A percentile compares a stretch with the other conserved stretches of the same genome.
Evolutionary conservation across 2,329 filamentous ascomycete genomes (phyloP).

Genomic region (Thelonectria discophora): DNA sequence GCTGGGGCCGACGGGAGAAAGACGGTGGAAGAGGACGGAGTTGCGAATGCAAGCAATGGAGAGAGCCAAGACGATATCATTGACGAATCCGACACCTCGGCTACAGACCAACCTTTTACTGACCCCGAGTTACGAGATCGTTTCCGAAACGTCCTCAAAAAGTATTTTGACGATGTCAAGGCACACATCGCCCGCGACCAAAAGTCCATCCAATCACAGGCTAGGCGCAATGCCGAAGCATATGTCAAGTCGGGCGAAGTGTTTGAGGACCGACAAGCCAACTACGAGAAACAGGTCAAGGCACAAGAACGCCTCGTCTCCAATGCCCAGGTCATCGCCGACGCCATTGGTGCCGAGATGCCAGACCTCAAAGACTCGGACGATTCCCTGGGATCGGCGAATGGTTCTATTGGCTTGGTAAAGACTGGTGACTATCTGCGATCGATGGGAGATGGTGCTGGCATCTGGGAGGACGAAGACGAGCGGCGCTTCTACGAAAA

Average conservation of each 20-base stretch:
- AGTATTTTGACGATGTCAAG: slow-evolving; percentile 95
- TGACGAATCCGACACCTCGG: slow-evolving; percentile 40
- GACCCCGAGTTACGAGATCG: slow-evolving; percentile 81
- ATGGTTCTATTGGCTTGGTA: slow-evolving; percentile 87
- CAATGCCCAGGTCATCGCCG: slow-evolving; percentile 91
- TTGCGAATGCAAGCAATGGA: slow-evolving; percentile 58
- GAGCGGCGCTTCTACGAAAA: slow-evolving; percentile 99
- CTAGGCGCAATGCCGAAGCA: slow-evolving; percentile 93
- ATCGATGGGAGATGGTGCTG: slow-evolving; percentile 87
- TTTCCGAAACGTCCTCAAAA: slow-evolving; percentile 84
- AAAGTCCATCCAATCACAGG: slow-evolving; percentile 85
- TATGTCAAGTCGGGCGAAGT: slow-evolving; percentile 99
- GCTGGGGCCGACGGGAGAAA: slow-evolving; percentile 81
- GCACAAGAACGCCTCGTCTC: slow-evolving; percentile 88
- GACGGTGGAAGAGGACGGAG: slow-evolving; percentile 82
- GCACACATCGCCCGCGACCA: slow-evolving; percentile 89
- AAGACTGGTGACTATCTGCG: slow-evolving; percentile 94
- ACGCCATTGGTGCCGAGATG: slow-evolving; percentile 90
- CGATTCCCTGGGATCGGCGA: slow-evolving; percentile 68
- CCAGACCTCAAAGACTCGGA: slow-evolving; percentile 89
- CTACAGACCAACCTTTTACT: slow-evolving; percentile 77
- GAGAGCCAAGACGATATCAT: slow-evolving; percentile 51
- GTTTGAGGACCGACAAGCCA: slow-evolving; percentile 95
- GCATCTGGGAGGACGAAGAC: slow-evolving; percentile 99
- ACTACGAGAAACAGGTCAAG: slow-evolving; percentile 94